Percentiles rank a stretch among this genome's conserved stretches.
Evolutionary conservation across 1,284 basidiomycete species (phyloP).

Genomic region (Abortiporus biennis): DNA sequence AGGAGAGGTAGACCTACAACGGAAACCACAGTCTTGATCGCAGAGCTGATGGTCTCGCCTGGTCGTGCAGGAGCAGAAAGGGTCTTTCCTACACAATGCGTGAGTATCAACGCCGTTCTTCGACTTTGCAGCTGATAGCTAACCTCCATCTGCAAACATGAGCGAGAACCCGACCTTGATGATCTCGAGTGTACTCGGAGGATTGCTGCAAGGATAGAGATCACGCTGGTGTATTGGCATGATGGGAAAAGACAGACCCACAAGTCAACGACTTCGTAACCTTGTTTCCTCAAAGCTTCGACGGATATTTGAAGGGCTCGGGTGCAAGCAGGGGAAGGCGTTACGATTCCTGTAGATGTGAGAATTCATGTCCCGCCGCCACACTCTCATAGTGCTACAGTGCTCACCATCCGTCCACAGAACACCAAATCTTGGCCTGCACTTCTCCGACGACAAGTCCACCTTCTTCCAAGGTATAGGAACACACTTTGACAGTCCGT

Average conservation of each 20-base stretch:
- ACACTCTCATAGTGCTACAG: neutral
- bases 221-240: no score
- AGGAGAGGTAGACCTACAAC: constrained; percentile 33
- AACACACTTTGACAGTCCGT: constrained; percentile 35
- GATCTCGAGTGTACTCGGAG: constrained; percentile 31
- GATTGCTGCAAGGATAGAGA: constrained; percentile 19
- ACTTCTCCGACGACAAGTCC: constrained; percentile 28
- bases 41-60: constrained; percentile 40
- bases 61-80: constrained; percentile 25
- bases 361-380: neutral
- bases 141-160: constrained; percentile 33
- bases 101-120: no score
- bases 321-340: constrained; percentile 52
- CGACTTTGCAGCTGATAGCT: no score
- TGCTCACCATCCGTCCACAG: constrained; percentile 46
- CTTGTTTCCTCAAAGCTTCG: constrained; percentile 37
- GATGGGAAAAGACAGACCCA: constrained; percentile 16
- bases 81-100: constrained; percentile 25
- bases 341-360: constrained; percentile 33
- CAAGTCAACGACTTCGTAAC: constrained; percentile 50
- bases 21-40: constrained; percentile 23
- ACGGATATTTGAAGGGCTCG: constrained; percentile 51
- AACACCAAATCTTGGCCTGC: constrained; percentile 45
- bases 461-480: constrained; percentile 52
- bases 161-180: constrained; percentile 34